Base-by-base conservation (phyloP, 768 basidiomycete species). In the Chlorophyllum brunneum region DNA sequence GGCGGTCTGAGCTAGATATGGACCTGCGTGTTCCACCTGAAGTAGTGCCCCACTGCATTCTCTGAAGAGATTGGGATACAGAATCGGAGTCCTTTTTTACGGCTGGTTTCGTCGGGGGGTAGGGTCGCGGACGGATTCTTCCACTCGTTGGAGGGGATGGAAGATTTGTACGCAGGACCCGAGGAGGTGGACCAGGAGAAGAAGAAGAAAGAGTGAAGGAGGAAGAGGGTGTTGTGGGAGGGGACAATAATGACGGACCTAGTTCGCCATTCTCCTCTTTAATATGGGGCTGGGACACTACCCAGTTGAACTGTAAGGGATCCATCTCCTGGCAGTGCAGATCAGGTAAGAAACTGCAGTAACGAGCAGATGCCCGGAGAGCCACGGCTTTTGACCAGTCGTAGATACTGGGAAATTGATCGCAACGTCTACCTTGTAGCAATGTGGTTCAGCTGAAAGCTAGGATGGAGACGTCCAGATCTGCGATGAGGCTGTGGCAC, bases 261-360 rank as follows among this genome's bases (percentile, higher is more conserved):
- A 65, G 63, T 51, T 73, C 69, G 46, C 51, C 48, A 49, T 65
- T 56, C 63, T 80, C 77, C 58, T 72, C 67, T 76, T 81, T 78
- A 75, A 80, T 74, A 66, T 63, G 63, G 52, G 58, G 55, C 51
- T 56, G 54, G 48, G 60, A 60, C 50, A 64, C 48, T 56, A 62
- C 48, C 69, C 68, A 69, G 63, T 68, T 58, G 70, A 72, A 63
- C 61, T 67, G 58, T 55, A 59, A 52, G 60, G 59, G 61, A 56
- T 61, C 62, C 61, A 67, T 64, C 71, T 70, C 13, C 63, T 64
- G 61, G 55, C 59, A 57, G 62, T 72, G 78, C 77, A 65, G 77
- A 79, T 78, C 72, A 69, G 59, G 70, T 52, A 54, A 54, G 55
- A 42, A 39, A 52, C 54, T 47, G 43, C 56, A 57, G 59, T 56